Evolutionary conservation across 371 early-diverging fungal genomes (phyloP).

Genomic region (Batrachochytrium dendrobatidis): DNA sequence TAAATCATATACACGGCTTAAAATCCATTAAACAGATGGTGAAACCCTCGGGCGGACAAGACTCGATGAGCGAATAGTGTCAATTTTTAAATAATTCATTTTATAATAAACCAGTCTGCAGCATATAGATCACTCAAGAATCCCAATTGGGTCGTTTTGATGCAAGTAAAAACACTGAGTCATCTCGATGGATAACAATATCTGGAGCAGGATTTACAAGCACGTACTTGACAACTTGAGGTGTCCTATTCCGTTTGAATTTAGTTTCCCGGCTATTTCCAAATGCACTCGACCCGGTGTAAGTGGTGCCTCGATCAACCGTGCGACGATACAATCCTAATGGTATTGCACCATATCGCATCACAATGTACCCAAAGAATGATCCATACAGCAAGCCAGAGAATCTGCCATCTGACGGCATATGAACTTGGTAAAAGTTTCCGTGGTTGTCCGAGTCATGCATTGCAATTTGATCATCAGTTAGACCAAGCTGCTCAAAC

Average conservation of each 20-base stretch:
- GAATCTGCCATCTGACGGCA: conserved; percentile 8
- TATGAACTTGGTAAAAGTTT: conserved; percentile 12
- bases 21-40: too few relatives aligned
- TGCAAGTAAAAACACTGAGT: conserved; percentile 45
- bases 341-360: conserved; percentile 33
- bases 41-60: too few relatives aligned
- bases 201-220: conserved; percentile 40
- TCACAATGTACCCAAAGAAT: conserved; percentile 34
- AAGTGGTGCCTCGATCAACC: conserved; percentile 10
- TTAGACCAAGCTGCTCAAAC: too few relatives aligned
- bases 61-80: too few relatives aligned
- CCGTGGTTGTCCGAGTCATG: conserved; percentile 12
- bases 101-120: too few relatives aligned
- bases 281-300: not conserved
- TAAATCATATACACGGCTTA: too few relatives aligned
- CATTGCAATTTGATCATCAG: not conserved
- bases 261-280: not conserved
- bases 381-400: conserved; percentile 30
- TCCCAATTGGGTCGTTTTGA: not conserved
- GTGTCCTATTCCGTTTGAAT: not conserved
- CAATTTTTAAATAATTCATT: too few relatives aligned
- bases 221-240: conserved; percentile 14
- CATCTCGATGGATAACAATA: conserved; percentile 35
- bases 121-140: too few relatives aligned
- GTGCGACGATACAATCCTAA: conserved; percentile 49